Evolutionary conservation across 1,284 basidiomycete species (phyloP).

Genomic region (Cryptococcus hybrid): DNA sequence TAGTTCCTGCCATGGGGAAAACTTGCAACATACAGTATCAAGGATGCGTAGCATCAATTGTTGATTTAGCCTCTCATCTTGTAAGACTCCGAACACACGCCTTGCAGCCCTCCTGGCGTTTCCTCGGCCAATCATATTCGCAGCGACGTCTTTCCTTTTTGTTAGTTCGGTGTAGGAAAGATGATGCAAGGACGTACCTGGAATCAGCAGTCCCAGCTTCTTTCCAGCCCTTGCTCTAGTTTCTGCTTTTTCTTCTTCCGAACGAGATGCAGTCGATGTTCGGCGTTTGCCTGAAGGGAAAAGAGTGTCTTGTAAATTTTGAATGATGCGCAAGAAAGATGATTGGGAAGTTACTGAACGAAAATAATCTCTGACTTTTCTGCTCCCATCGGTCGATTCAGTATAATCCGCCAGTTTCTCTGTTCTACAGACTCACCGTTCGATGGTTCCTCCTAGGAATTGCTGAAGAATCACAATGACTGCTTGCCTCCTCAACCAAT

Average conservation of each 20-base stretch:
- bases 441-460: conserved; percentile 90
- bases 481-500: conserved; percentile 94
- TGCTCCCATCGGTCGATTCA: conserved; percentile 37
- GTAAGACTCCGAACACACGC: conserved; percentile 84
- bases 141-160: conserved; percentile 68
- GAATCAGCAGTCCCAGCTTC: conserved; percentile 75
- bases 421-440: conserved; percentile 59
- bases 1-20: background rate
- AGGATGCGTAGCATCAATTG: conserved; percentile 82
- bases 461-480: conserved; percentile 96
- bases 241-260: conserved; percentile 70
- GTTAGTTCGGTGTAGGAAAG: background rate
- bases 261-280: conserved; percentile 62
- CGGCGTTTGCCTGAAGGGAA: conserved; percentile 81
- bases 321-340: conserved; percentile 65
- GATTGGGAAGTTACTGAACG: conserved; percentile 63
- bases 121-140: conserved; percentile 92
- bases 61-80: conserved; percentile 88
- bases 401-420: background rate
- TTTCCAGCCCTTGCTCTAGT: conserved; percentile 81
- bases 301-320: conserved; percentile 65
- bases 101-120: conserved; percentile 89
- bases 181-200: conserved; percentile 59
- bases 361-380: conserved; percentile 80
- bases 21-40: conserved; percentile 65